A percentile compares a stretch with the other conserved stretches of the same genome.
phyloP scores from a whole-genome alignment of 305 asterid species.

The Fraxinus dipetala region DNA sequence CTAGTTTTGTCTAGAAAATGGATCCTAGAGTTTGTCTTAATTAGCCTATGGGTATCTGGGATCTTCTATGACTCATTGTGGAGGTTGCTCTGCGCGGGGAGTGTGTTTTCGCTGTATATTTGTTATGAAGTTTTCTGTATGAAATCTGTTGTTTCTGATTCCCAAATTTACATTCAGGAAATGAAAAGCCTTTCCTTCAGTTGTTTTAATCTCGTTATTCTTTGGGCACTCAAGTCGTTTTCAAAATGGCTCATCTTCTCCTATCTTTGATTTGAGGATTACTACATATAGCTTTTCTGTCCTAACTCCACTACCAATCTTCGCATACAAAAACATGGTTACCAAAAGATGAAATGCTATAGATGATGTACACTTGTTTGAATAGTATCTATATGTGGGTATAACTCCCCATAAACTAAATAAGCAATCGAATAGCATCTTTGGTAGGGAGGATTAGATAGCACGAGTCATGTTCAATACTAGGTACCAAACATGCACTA shows the following conservation, averaged over 20 bases:
- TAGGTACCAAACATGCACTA: neutral
- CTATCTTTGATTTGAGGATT: neutral
- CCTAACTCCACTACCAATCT: neutral
- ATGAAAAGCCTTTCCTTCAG: neutral
- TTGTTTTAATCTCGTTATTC: neutral
- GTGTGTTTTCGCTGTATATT: neutral
- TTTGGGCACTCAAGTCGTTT: neutral
- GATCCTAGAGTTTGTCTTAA: neutral
- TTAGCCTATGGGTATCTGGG: neutral
- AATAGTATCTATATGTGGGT: neutral
- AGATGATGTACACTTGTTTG: neutral
- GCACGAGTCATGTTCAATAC: neutral
- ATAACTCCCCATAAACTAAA: neutral
- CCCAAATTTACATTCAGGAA: neutral
- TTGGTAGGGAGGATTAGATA: neutral
- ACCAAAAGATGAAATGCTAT: neutral
- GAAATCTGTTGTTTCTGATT: neutral
- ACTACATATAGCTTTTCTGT: neutral
- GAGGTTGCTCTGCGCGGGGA: neutral
- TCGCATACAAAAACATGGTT: neutral
- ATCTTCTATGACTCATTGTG: neutral
- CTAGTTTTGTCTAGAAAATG: neutral
- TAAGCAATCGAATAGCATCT: neutral
- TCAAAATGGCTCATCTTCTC: neutral
- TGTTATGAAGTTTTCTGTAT: neutral